Conservation (phyloP, 257 asterid species). For the Solanum pimpinellifolium region DNA sequence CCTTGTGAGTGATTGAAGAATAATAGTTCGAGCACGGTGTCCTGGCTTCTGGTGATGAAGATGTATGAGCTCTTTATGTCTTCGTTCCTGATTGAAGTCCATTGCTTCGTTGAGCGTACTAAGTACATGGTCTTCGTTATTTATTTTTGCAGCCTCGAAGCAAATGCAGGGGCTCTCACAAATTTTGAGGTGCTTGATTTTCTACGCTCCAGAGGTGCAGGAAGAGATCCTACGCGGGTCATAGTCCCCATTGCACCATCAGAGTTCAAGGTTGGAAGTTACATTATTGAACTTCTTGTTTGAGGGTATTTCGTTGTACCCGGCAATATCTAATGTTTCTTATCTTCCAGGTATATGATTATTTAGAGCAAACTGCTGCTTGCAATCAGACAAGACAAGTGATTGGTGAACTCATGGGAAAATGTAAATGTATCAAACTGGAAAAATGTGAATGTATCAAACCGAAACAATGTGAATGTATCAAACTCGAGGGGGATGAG, state of each 20-base stretch:
- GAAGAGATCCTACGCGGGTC: constrained; percentile 57
- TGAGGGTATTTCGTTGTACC: background rate
- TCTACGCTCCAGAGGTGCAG: constrained; percentile 74
- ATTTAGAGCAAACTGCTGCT: constrained; percentile 54
- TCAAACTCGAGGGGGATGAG: constrained; percentile 60
- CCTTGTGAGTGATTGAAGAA: background rate
- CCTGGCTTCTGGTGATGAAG: constrained; percentile 14
- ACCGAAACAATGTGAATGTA: constrained; percentile 29
- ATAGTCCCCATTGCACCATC: constrained; percentile 45
- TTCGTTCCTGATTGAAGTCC: background rate
- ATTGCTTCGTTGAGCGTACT: background rate
- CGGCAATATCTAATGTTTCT: background rate
- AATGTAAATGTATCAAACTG: constrained; percentile 38
- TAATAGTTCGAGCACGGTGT: background rate
- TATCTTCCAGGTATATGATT: constrained; percentile 47
- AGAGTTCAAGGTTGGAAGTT: constrained; percentile 61
- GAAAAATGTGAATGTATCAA: constrained; percentile 27
- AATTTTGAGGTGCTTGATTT: constrained; percentile 74
- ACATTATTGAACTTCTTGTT: background rate
- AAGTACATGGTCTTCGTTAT: background rate
- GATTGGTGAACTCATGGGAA: constrained; percentile 22
- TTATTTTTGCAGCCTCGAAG: constrained; percentile 31
- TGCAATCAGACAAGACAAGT: constrained; percentile 49
- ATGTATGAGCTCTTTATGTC: constrained; percentile 12
- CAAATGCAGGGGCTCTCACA: constrained; percentile 52